Percentiles rank a stretch among this genome's conserved stretches.
Conservation (phyloP, 1,284 basidiomycete genomes). For the Pseudozyma hubeiensis region DNA sequence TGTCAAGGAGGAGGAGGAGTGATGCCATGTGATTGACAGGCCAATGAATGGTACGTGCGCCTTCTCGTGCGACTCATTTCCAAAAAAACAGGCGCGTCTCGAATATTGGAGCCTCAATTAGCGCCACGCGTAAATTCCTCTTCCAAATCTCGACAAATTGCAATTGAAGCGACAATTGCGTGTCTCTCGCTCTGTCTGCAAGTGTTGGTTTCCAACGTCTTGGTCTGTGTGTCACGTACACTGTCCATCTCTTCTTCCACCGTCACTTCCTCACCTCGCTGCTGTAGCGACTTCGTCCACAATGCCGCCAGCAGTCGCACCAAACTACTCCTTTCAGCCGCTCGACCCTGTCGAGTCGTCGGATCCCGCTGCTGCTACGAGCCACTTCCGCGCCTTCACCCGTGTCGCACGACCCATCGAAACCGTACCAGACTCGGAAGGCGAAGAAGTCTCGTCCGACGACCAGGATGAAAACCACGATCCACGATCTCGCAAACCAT, state of each 20-base stretch:
- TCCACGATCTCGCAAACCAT: slow-evolving; percentile 17
- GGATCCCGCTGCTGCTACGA: slow-evolving; percentile 27
- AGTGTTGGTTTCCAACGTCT: slow-evolving; percentile 19
- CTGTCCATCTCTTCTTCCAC: too few relatives aligned
- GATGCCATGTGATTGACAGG: too few relatives aligned
- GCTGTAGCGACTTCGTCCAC: background rate
- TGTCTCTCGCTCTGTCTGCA: background rate
- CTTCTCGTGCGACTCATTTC: slow-evolving; percentile 30
- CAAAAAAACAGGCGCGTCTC: slow-evolving; percentile 7
- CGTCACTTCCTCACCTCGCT: slow-evolving; percentile 1
- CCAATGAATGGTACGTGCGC: slow-evolving; percentile 18
- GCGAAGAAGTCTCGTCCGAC: slow-evolving; percentile 29
- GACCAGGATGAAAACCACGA: slow-evolving; percentile 19
- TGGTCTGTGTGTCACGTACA: background rate
- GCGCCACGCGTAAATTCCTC: slow-evolving; percentile 29
- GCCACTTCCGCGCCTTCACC: slow-evolving; percentile 40
- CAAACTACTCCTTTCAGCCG: slow-evolving; percentile 32
- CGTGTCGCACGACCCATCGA: slow-evolving; percentile 22
- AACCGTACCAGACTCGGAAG: slow-evolving; percentile 32
- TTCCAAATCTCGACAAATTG: too few relatives aligned
- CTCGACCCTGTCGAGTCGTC: slow-evolving; percentile 19
- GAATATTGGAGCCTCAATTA: slow-evolving; percentile 19
- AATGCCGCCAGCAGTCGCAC: slow-evolving; percentile 5
- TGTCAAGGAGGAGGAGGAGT: too few relatives aligned
- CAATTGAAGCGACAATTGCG: background rate